phyloP scores from a whole-genome alignment of 2,329 filamentous ascomycete genomes.

The Fusarium gaditjirri region DNA sequence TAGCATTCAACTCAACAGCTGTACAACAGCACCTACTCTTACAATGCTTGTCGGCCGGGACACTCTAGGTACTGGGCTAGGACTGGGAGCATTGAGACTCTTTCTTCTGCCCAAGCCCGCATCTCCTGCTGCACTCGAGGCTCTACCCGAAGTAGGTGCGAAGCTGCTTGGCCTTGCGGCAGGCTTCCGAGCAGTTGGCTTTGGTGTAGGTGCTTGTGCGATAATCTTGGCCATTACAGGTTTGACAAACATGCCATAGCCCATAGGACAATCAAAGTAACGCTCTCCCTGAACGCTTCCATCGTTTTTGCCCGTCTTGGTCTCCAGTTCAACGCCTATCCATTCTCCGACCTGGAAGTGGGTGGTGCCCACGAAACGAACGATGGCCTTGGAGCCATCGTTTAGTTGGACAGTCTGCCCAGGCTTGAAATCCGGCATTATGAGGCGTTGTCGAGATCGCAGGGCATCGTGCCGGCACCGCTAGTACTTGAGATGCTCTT shows the following conservation, averaged over 20 bases:
- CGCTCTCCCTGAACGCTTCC: conserved; percentile 87
- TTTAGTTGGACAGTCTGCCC: conserved; percentile 83
- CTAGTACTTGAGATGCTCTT: conserved; percentile 6
- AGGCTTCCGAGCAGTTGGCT: conserved; percentile 52
- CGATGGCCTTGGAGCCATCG: conserved; percentile 78
- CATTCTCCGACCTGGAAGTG: conserved; percentile 85
- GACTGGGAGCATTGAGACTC: conserved; percentile 78
- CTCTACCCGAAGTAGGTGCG: conserved; percentile 52
- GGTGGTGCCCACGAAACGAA: conserved; percentile 85
- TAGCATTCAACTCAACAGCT: conserved; percentile 21
- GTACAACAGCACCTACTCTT: conserved; percentile 57
- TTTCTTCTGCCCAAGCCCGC: conserved; percentile 68
- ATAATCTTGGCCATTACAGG: conserved; percentile 73
- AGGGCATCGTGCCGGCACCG: conserved; percentile 49
- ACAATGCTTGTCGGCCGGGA: conserved; percentile 66
- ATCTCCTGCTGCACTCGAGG: conserved; percentile 60
- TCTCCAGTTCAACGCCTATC: conserved; percentile 89
- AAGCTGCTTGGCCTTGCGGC: conserved; percentile 63
- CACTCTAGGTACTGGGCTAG: conserved; percentile 72
- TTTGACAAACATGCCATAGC: conserved; percentile 84
- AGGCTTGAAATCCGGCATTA: conserved; percentile 65
- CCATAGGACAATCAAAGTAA: conserved; percentile 88
- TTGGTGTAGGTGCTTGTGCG: conserved; percentile 57
- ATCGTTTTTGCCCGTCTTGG: conserved; percentile 90
- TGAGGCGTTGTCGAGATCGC: conserved; percentile 35